Base-by-base conservation (phyloP, 106 monocot species). In the Dendrobium chrysotoxum region DNA sequence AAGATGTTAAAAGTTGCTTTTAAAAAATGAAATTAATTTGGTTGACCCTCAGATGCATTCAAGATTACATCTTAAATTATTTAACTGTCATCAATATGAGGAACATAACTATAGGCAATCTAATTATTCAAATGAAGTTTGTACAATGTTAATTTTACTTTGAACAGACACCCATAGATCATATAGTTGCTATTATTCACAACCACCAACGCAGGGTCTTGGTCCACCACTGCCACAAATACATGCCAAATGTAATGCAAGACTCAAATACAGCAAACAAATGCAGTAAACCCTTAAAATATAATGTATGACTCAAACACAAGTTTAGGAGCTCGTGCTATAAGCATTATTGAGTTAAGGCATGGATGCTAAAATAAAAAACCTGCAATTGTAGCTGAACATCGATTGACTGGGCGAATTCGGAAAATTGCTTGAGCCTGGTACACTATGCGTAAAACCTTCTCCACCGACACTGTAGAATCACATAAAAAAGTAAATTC, bases 381-480 rank as follows among this genome's bases (percentile, higher is more conserved):
- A 98, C 97, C 97, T 81, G 94, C 89, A 84, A 98, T 98, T 71
- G 97, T 94, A 16, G 97, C 94, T 78, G 97, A 98, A 77, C 97
- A 98, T 23, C 97, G 90, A 76, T 89, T 92, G 50, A 98, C 91
- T 0, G 97, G 94, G 39, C 94, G 90, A 53, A 98, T 94, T 78
- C 97, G 84, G 23, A 98, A 98, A 55, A 98, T 81, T 40, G 97
- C 97, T 84, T 98, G 97, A 61, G 97, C 94, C 75, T 94, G 94
- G 85, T 91, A 98, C 15, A 98, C 85, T 80, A 98, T 98, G 25
- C 81, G 78, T 53, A 98, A 40, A 23, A 89, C 89, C 82, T 84
- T 92, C 89, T 98, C 97, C 83, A 98, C 97, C 30, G 94, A 91
- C 45, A 94, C 97, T 98, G 78, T 80, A 84, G 2, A 40, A 83